phyloP scores from a whole-genome alignment of 495 filamentous ascomycete species.

The Talaromyces thailandensis region DNA sequence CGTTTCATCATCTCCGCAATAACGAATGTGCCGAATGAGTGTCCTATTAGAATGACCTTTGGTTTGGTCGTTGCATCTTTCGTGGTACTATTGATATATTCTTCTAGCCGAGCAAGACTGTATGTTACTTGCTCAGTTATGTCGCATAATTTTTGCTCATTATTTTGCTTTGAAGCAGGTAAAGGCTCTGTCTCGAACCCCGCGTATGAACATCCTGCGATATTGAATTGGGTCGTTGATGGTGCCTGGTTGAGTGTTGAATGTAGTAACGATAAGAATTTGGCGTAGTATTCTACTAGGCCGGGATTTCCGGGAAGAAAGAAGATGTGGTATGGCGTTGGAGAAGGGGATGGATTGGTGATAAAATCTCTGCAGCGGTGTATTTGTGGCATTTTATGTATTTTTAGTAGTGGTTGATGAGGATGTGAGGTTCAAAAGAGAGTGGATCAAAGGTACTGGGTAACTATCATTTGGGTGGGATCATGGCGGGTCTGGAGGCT shows the following conservation, averaged over 20 bases:
- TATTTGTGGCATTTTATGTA: neutral
- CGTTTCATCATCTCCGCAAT: constrained; percentile 60
- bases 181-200: constrained; percentile 55
- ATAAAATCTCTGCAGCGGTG: neutral
- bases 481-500: neutral
- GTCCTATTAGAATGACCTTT: constrained; percentile 64
- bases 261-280: constrained; percentile 46
- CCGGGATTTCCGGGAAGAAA: constrained; percentile 88
- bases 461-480: neutral
- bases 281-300: constrained; percentile 68
- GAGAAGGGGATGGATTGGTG: neutral
- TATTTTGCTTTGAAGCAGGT: neutral
- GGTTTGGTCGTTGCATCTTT: neutral
- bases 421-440: neutral
- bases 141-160: neutral
- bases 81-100: neutral
- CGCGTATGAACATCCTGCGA: constrained; percentile 49
- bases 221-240: constrained; percentile 48
- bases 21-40: constrained; percentile 76
- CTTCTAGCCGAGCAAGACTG: neutral
- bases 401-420: neutral
- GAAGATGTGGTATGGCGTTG: constrained; percentile 33
- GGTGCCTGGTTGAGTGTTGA: constrained; percentile 19
- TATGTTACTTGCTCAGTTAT: constrained; percentile 3
- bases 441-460: too few relatives aligned